A percentile compares a stretch with the other conserved stretches of the same genome.
These are phyloP conservation scores for Fusarium avenaceum DNA, from an alignment of 2,329 filamentous ascomycete genomes.

Conservation along the genomic window DNA sequence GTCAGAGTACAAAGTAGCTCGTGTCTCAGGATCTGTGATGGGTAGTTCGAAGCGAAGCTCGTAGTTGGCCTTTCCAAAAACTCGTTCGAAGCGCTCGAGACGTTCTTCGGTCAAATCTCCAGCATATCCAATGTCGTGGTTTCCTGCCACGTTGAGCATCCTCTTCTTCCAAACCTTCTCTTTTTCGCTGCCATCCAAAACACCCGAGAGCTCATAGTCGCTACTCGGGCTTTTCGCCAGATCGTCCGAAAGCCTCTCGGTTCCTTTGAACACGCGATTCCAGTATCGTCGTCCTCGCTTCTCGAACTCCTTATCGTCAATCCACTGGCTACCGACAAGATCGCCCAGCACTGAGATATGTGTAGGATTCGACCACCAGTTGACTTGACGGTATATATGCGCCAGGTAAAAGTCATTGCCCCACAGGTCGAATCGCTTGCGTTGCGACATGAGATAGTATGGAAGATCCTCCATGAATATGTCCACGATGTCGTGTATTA, in stretches of 20 bases:
- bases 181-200: slow-evolving; percentile 60
- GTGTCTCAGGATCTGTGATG: slow-evolving; percentile 55
- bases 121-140: slow-evolving; percentile 97
- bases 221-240: slow-evolving; percentile 62
- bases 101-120: slow-evolving; percentile 86
- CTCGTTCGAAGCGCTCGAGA: slow-evolving; percentile 82
- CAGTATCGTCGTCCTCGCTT: slow-evolving; percentile 81
- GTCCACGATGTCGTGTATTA: slow-evolving; percentile 71
- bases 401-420: slow-evolving; percentile 96
- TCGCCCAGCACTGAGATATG: slow-evolving; percentile 93
- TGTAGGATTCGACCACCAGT: slow-evolving; percentile 87
- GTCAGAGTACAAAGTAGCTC: slow-evolving; percentile 59
- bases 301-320: slow-evolving; percentile 86
- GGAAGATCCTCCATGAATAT: slow-evolving; percentile 77
- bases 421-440: slow-evolving; percentile 88
- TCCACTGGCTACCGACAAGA: slow-evolving; percentile 94
- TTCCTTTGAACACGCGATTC: slow-evolving; percentile 81
- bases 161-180: slow-evolving; percentile 75
- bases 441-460: slow-evolving; percentile 72
- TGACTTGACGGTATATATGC: slow-evolving; percentile 87
- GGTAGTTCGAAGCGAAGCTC: slow-evolving; percentile 80
- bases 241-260: slow-evolving; percentile 72
- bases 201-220: slow-evolving; percentile 65
- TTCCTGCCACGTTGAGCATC: slow-evolving; percentile 91
- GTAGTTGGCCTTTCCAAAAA: slow-evolving; percentile 92